These are phyloP conservation scores for Truncatella angustata DNA, from an alignment of 2,329 filamentous ascomycete genomes.

Conservation along the genomic window DNA sequence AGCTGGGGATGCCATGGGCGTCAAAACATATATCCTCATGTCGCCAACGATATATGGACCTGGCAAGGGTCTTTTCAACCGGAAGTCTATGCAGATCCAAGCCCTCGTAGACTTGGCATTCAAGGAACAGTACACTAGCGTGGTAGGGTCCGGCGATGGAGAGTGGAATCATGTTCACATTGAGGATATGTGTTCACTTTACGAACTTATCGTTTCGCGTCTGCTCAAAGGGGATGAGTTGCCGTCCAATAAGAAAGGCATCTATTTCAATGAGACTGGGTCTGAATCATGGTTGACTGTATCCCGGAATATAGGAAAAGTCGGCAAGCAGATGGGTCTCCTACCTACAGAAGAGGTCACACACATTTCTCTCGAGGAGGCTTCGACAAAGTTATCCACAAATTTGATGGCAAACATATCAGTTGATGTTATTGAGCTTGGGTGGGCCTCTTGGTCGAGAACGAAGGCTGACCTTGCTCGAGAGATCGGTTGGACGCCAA, in stretches of 20 bases:
- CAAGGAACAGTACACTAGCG: slow-evolving; percentile 24
- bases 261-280: slow-evolving; percentile 42
- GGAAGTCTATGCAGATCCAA: slow-evolving; percentile 36
- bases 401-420: too few species aligned
- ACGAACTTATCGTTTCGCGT: slow-evolving; percentile 33
- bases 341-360: too few species aligned
- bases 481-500: too few species aligned
- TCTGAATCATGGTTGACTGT: too few species aligned
- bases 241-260: slow-evolving; percentile 35
- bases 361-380: too few species aligned
- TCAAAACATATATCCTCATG: slow-evolving; percentile 39
- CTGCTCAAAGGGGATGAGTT: slow-evolving; percentile 30
- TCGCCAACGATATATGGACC: slow-evolving; percentile 45
- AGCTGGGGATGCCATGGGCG: slow-evolving; percentile 32
- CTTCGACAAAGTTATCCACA: too few species aligned
- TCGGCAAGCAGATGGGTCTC: too few species aligned
- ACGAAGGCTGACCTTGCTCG: too few species aligned
- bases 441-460: too few species aligned
- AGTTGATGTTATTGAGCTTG: too few species aligned
- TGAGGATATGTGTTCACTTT: slow-evolving; percentile 39
- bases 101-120: slow-evolving; percentile 12
- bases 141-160: slow-evolving; percentile 32
- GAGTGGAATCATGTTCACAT: slow-evolving; percentile 45
- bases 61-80: slow-evolving; percentile 41
- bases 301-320: too few species aligned